phyloP scores from a whole-genome alignment of 108 stramenopile genomes.

The Asterionellopsis glacialis region DNA sequence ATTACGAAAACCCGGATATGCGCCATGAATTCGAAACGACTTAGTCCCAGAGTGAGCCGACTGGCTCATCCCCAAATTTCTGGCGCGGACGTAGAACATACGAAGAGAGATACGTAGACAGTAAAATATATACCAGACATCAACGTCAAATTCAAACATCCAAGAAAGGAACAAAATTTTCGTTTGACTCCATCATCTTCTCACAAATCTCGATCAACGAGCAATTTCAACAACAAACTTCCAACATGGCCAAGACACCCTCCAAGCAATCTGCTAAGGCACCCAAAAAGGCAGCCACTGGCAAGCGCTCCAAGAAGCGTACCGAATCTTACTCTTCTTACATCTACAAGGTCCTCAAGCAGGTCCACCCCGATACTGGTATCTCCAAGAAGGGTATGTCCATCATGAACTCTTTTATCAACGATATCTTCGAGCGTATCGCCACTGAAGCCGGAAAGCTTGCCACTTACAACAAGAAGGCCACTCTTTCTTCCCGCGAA shows the following conservation, averaged over 20 bases:
- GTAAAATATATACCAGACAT: not conserved
- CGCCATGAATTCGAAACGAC: conserved; percentile 1
- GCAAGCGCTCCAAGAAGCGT: conserved; percentile 71
- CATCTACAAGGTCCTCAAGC: conserved; percentile 36
- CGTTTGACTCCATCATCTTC: too few species aligned
- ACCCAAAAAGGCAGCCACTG: conserved; percentile 40
- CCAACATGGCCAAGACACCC: conserved; percentile 63
- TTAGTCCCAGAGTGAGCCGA: conserved; percentile 4
- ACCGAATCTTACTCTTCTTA: conserved; percentile 75
- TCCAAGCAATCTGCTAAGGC: conserved; percentile 50
- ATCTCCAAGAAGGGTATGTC: conserved; percentile 78
- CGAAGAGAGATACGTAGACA: too few species aligned
- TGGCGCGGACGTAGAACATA: too few species aligned
- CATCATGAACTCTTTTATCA: conserved; percentile 86
- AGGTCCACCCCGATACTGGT: conserved; percentile 60
- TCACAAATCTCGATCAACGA: too few species aligned
- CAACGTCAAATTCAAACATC: not conserved
- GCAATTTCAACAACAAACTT: not conserved
- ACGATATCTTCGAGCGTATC: conserved; percentile 83
- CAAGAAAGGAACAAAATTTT: not conserved
- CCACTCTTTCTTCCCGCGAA: conserved; percentile 77
- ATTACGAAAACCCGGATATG: not conserved
- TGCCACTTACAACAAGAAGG: conserved; percentile 93
- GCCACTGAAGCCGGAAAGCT: conserved; percentile 87
- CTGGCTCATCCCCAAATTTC: not conserved